phyloP scores from a whole-genome alignment of 768 basidiomycete species.

The Pholiota conissans region DNA sequence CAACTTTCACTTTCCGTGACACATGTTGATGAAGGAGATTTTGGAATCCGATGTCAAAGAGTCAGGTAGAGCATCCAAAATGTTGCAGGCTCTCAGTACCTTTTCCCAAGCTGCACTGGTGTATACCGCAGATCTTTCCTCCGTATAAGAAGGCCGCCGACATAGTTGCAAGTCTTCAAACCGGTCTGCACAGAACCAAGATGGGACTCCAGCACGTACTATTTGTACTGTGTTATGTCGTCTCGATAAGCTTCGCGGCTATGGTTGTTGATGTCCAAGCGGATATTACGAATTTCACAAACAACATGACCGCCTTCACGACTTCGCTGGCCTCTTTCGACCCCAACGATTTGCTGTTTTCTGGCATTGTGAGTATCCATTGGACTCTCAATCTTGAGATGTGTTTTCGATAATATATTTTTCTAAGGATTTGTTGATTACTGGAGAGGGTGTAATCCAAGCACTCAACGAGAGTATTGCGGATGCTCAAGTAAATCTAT shows the following conservation, averaged over 20 bases:
- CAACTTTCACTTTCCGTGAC: too few species aligned
- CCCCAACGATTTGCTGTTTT: not conserved
- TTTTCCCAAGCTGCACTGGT: too few species aligned
- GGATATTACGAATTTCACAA: constrained; percentile 1
- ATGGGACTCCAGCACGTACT: not conserved
- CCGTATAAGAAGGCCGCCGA: too few species aligned
- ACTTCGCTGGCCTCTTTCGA: not conserved
- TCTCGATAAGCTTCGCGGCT: not conserved
- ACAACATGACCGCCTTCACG: not conserved
- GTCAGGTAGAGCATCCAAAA: too few species aligned
- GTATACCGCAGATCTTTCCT: too few species aligned
- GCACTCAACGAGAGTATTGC: not conserved
- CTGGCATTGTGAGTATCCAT: not conserved
- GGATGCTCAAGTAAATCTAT: not conserved
- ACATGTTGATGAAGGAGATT: too few species aligned
- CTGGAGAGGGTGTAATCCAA: not conserved
- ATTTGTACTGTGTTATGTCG: not conserved
- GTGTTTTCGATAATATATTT: not conserved
- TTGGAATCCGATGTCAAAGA: too few species aligned
- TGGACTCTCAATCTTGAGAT: not conserved
- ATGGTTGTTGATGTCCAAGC: not conserved
- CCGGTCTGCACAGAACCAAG: not conserved
- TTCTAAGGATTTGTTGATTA: not conserved
- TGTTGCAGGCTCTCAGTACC: too few species aligned
- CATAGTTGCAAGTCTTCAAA: too few species aligned